Evolutionary conservation across 2,329 filamentous ascomycete genomes (phyloP), one percentile per base, ranked within the genome.

Genomic region (Sarocladium oryzae): DNA sequence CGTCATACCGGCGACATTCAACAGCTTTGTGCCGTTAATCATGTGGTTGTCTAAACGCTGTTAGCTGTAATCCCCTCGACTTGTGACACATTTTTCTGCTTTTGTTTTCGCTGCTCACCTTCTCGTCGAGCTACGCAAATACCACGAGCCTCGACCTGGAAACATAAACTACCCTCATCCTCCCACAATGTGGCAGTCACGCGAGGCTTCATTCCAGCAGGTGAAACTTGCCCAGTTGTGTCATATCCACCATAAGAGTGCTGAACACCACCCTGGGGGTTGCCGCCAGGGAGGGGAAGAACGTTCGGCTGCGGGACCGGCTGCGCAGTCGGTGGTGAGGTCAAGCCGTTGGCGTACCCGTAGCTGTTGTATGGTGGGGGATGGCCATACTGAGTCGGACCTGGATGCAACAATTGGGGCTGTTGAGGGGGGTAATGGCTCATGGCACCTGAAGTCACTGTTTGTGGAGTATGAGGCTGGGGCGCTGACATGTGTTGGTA

Each of bases 1-100:
- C 13, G 93, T 99, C 93, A 99, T 99, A 11, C 93, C 92, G 49
- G 93, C 93, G 50, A 99, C 93, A 58, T 99, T 99, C 53, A 97
- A 74, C 52, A 99, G 76, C 69, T 97, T 99, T 1, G 93, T 99
- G 16, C 93, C 93, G 63, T 97, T 99, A 69, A 99, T 96, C 89
- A 99, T 96, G 71, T 96, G 89, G 69, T 96, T 97, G 62, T 96
- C 92, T 95, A 56, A 37, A 45, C 23, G 50, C 30, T 18, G 26
- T 46, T 28, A 30, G 21, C 24, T 11, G 9, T 11, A 10, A 13
- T 9, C 23, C n/a, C 37, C 4, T 41, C 37, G 9, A 21, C 10
- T 4, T 30, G 8, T 30, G 21, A 2, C 26, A 23, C 4, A 38
- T 32, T n/a, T n/a, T n/a, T n/a, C n/a, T n/a, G n/a, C n/a, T n/a